phyloP scores from a whole-genome alignment of 352 stramenopile genomes.

The Globisporangium parvum region DNA sequence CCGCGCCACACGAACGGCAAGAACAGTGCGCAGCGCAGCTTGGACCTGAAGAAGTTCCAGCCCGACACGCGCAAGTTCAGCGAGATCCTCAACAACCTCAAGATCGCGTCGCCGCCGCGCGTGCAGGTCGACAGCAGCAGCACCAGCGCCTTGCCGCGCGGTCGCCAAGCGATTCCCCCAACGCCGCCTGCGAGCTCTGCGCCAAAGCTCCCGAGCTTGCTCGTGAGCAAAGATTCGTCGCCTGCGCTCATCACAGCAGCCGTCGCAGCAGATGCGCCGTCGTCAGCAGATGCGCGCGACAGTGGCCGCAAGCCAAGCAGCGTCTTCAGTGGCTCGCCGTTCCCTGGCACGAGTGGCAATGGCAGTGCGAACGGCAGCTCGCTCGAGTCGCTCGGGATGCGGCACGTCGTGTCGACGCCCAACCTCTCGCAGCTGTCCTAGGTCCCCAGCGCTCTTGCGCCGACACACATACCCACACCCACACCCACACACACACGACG shows the following conservation, averaged over 20 bases:
- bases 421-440: slow-evolving; percentile 39
- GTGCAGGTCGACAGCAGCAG: slow-evolving; percentile 10
- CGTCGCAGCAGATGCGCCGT: not conserved
- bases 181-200: slow-evolving; percentile 18
- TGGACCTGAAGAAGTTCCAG: slow-evolving; percentile 74
- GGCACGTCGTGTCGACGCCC: slow-evolving; percentile 56
- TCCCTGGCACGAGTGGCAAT: slow-evolving; percentile 13
- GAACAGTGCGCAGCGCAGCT: slow-evolving; percentile 18
- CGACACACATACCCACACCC: no score
- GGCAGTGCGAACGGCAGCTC: slow-evolving; percentile 18
- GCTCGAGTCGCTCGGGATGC: slow-evolving; percentile 29
- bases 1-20: slow-evolving; percentile 7
- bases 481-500: no score
- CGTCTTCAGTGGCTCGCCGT: slow-evolving; percentile 1
- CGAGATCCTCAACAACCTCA: slow-evolving; percentile 69
- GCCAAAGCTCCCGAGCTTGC: slow-evolving; percentile 10
- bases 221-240: slow-evolving; percentile 9
- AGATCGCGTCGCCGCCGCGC: slow-evolving; percentile 37
- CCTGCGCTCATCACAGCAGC: slow-evolving; percentile 8
- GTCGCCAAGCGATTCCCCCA: slow-evolving; percentile 18
- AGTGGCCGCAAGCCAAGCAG: slow-evolving; percentile 3
- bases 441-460: no score
- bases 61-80: slow-evolving; percentile 69
- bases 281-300: not conserved
- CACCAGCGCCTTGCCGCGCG: slow-evolving; percentile 2